phyloP scores from a whole-genome alignment of 257 asterid genomes.

The Solanum boliviense region DNA sequence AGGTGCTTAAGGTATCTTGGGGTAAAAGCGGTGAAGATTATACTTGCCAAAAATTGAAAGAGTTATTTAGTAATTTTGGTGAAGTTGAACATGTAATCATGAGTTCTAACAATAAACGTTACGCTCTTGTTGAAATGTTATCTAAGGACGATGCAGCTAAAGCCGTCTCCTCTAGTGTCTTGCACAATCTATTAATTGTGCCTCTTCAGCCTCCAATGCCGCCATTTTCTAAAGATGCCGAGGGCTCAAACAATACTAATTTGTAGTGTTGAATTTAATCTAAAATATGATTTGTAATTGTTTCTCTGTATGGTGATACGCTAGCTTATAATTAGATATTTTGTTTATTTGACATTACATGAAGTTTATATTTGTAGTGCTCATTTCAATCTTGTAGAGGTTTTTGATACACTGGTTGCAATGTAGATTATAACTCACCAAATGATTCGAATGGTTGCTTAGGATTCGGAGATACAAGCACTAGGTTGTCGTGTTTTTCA shows the following conservation, averaged over 20 bases:
- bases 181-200: not conserved
- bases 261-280: not conserved
- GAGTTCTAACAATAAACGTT: not conserved
- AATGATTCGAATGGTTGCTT: too few relatives aligned
- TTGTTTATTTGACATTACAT: not conserved
- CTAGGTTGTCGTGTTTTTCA: too few relatives aligned
- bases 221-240: not conserved
- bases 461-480: too few relatives aligned
- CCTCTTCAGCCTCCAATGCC: not conserved
- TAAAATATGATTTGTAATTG: not conserved
- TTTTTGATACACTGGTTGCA: not conserved
- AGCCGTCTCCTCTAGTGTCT: not conserved
- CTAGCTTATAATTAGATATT: not conserved
- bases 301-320: not conserved
- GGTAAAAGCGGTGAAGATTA: not conserved
- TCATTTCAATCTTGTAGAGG: not conserved
- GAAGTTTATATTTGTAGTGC: not conserved
- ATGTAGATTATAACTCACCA: not conserved
- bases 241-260: not conserved
- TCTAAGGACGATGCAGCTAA: not conserved
- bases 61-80: not conserved
- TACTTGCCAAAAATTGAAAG: not conserved
- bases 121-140: not conserved
- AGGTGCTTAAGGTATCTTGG: not conserved
- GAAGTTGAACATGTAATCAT: not conserved